Base-by-base conservation (phyloP, 2,329 filamentous ascomycete genomes). In the Colletotrichum sp. region DNA sequence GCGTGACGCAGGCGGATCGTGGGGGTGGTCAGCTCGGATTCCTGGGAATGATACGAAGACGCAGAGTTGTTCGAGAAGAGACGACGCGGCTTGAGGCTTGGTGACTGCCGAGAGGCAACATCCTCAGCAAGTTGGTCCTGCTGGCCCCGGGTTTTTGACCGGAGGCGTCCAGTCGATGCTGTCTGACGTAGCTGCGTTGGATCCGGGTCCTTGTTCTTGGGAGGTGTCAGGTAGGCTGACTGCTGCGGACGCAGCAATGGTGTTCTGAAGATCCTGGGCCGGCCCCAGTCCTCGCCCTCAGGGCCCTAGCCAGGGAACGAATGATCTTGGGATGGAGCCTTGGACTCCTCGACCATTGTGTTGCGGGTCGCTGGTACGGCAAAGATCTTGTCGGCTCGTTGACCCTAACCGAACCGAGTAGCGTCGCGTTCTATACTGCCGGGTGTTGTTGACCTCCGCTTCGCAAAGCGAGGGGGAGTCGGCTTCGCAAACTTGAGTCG, bases 1-100 rank as follows among this genome's bases (percentile, higher is more conserved):
- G 87, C 88, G 72, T 87, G 88, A 64, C 84, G 82, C 8, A 83
- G 83, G 64, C 84, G 84, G 64, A 82, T 80, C 12, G 79, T 82
- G 4, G 84, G 83, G 8, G 83, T 85, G 3, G 81, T 83, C 3
- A 74, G 79, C 65, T 80, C 83, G 7, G 71, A 80, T 70, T 76
- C 79, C 66, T 75, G 75, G 48, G 76, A 77, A 4, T 64, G 32
- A 3, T 32, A 55, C 18, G 79, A 79, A 36, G 27, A n/a, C 12
- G 66, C 76, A 34, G 78, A 77, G 25, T 56, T 55, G 9, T 13
- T 68, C 7, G 75, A 78, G 22, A 75, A 48, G 27, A 72, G 55
- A 18, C 75, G 67, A 15, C 30, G 16, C 15, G 58, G 48, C 8
- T 64, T 34, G 9, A 22, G 8, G 27, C 18, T 34, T 66, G 58